Conservation (phyloP, 2,329 filamentous ascomycete species). For the Ceratocystiopsis sp. region DNA sequence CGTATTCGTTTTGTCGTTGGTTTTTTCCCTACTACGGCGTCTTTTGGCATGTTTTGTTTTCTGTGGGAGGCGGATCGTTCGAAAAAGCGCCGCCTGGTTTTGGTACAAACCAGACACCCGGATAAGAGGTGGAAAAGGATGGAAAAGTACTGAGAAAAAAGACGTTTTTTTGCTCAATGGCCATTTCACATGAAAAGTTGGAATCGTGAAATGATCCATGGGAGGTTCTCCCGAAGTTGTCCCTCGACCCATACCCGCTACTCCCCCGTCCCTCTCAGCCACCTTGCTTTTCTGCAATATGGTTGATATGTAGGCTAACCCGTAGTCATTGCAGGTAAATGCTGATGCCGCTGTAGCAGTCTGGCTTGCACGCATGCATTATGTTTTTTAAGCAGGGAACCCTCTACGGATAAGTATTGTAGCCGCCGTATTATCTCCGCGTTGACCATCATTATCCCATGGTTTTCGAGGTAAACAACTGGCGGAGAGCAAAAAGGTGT, state of each 20-base stretch:
- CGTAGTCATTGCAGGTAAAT: too few relatives aligned
- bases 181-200: constrained; percentile 40
- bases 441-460: constrained; percentile 48
- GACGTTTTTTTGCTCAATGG: constrained; percentile 38
- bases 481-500: constrained; percentile 56
- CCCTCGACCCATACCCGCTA: background rate
- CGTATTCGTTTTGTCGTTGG: background rate
- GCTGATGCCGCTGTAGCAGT: too few relatives aligned
- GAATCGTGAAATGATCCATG: constrained; percentile 54
- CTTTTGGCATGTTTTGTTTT: constrained; percentile 5
- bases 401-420: background rate
- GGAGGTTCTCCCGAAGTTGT: constrained; percentile 54
- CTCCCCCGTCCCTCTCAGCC: too few relatives aligned
- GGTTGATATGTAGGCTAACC: too few relatives aligned
- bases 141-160: constrained; percentile 17
- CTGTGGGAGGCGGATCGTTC: constrained; percentile 1
- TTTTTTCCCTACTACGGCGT: constrained; percentile 7
- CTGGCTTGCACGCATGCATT: too few relatives aligned
- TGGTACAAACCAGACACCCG: constrained; percentile 2
- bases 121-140: constrained; percentile 2
- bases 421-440: constrained; percentile 78
- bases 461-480: constrained; percentile 87
- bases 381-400: too few relatives aligned
- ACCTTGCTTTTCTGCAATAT: too few relatives aligned
- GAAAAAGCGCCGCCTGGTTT: constrained; percentile 3